Percentiles rank a stretch among this genome's conserved stretches.
phyloP scores from a whole-genome alignment of 306 rosid genomes.

The Cicer yamashitae region DNA sequence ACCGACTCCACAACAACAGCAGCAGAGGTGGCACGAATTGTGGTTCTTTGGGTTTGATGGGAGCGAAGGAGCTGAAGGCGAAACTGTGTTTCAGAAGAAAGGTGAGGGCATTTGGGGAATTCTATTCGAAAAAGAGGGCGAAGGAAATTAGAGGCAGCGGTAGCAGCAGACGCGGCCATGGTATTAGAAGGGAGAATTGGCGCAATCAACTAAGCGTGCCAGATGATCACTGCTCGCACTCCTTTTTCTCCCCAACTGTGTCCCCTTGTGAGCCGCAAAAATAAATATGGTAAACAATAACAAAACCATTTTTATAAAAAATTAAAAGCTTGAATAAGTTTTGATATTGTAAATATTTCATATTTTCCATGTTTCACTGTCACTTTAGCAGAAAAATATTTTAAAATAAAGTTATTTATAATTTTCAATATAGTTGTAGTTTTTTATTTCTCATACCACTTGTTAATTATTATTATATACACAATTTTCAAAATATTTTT shows the following conservation, averaged over 20 bases:
- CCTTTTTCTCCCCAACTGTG: not conserved
- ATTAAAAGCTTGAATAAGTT: too few species aligned
- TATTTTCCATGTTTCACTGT: too few species aligned
- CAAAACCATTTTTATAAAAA: too few species aligned
- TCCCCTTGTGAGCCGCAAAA: not conserved
- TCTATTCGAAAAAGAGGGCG: conserved; percentile 44
- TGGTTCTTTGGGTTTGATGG: conserved; percentile 29
- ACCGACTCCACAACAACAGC: conserved; percentile 56
- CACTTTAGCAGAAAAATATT: too few species aligned
- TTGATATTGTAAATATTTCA: too few species aligned
- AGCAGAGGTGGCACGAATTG: conserved; percentile 58
- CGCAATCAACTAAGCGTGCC: not conserved
- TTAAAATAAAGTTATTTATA: too few species aligned
- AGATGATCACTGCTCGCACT: not conserved
- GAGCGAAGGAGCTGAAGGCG: conserved; percentile 40
- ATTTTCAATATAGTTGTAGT: too few species aligned
- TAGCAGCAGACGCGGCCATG: conserved; percentile 40
- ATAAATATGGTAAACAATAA: not conserved
- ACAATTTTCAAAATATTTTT: too few species aligned
- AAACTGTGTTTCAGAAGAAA: conserved; percentile 45
- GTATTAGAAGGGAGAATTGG: not conserved
- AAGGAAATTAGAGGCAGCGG: conserved; percentile 48
- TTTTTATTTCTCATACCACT: too few species aligned
- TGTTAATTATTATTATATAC: too few species aligned
- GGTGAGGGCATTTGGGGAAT: conserved; percentile 50